Base-by-base conservation (phyloP, 306 rosid genomes). In the Ormosia semicastrata region DNA sequence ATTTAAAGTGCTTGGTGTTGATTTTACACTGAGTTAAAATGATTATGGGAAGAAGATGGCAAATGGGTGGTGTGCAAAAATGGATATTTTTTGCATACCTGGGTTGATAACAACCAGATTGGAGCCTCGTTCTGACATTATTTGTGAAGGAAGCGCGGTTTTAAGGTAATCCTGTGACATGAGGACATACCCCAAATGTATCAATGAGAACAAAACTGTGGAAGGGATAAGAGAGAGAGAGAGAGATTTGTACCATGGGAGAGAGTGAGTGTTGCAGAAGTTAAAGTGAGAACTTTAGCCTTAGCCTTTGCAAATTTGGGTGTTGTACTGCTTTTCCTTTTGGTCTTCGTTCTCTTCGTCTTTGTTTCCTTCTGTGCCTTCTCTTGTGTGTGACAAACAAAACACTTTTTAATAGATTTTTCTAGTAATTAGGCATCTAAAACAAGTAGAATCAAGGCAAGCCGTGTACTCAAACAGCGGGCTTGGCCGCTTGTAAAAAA, bases 41-140 rank as follows among this genome's bases (percentile, higher is more conserved):
- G 39, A n/a, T 10, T 12, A 41, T 40, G 56, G 18, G 77, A 68
- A 59, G 34, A 53, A 60, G 3, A 60, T 56, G 15, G 36, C 18
- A 47, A 59, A 70, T 57, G 76, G 84, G 32, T 59, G 32, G 41
- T 18, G 78, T 13, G 29, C 43, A 75, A 77, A 62, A 39, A 12
- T 44, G 78, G 30, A 76, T 46, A 65, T 60, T 6, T 44, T 71
- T 83, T 29, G 64, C 75, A 72, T 85, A 92, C 99, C 99, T 64
- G 98, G 98, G 88, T 92, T 95, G 82, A 90, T 89, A 37, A 95
- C 94, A 86, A 95, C 93, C 17, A 95, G 78, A 85, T 95, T 93
- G 84, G 98, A 93, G 57, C 99, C 98, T 85, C 98, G 89, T 76
- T 95, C 98, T 59, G 92, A 75, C 77, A 93, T 78, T 2, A 95